phyloP scores from a whole-genome alignment of 2,329 filamentous ascomycete species.

The Colletotrichum falcatum region DNA sequence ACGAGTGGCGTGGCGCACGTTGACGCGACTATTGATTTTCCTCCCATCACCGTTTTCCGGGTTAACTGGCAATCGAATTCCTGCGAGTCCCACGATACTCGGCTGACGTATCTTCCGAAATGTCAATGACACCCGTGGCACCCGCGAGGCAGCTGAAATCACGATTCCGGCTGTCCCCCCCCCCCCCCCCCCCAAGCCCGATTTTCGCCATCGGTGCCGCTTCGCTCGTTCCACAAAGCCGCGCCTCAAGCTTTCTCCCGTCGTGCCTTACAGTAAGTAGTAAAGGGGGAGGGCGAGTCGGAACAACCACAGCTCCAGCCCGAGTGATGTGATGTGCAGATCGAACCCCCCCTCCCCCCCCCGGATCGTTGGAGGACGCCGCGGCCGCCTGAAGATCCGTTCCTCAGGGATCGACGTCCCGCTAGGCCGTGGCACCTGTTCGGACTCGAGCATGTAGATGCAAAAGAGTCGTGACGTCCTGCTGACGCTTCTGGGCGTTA shows the following conservation, averaged over 20 bases:
- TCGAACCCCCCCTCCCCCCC: conserved; percentile 5
- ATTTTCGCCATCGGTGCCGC: background rate
- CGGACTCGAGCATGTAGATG: background rate
- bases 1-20: background rate
- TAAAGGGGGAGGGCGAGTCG: no score
- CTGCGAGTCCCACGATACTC: background rate
- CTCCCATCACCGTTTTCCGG: background rate
- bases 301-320: no score
- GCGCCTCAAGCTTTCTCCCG: background rate
- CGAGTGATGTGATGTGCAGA: conserved; percentile 9
- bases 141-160: background rate
- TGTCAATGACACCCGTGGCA: background rate
- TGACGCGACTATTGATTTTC: background rate
- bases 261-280: conserved; percentile 19
- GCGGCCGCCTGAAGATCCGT: conserved; percentile 25
- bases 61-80: background rate
- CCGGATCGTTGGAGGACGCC: no score
- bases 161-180: background rate
- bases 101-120: conserved; percentile 7
- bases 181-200: background rate
- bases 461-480: background rate
- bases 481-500: background rate
- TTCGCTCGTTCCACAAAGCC: background rate
- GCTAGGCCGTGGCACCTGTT: conserved; percentile 2
- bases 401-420: background rate